Evolutionary conservation across 495 filamentous ascomycete species (phyloP).

Genomic region (Chaetomium tenue): DNA sequence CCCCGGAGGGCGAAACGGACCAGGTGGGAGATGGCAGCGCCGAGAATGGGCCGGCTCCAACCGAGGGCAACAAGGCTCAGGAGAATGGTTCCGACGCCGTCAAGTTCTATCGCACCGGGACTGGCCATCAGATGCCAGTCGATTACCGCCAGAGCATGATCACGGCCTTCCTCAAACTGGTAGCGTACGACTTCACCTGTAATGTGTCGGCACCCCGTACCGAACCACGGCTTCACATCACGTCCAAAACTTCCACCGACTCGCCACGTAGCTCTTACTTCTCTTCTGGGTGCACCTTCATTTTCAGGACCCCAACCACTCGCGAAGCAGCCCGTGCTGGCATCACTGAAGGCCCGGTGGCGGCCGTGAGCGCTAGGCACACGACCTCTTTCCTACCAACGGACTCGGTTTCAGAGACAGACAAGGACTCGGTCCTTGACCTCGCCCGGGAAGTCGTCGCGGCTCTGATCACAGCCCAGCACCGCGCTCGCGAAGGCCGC

Average conservation of each 20-base stretch:
- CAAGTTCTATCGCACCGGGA: conserved; percentile 50
- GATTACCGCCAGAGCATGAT: conserved; percentile 70
- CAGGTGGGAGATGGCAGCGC: conserved; percentile 27
- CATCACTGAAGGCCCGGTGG: conserved; percentile 74
- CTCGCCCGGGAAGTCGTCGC: conserved; percentile 70
- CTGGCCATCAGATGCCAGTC: conserved; percentile 71
- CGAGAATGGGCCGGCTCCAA: conserved; percentile 28
- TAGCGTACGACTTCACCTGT: conserved; percentile 76
- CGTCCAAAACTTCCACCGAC: conserved; percentile 51
- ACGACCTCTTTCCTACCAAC: conserved; percentile 49
- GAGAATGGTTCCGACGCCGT: conserved; percentile 15
- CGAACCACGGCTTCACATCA: conserved; percentile 61
- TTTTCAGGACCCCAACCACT: conserved; percentile 67
- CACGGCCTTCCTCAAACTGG: conserved; percentile 70
- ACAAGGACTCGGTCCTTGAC: conserved; percentile 59
- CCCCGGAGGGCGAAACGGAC: conserved; percentile 14
- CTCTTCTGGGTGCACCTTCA: conserved; percentile 52
- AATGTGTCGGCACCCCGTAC: conserved; percentile 61
- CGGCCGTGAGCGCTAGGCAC: conserved; percentile 56
- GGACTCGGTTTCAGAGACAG: conserved; percentile 14
- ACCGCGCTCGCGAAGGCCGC: conserved; percentile 70
- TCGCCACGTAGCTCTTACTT: conserved; percentile 49
- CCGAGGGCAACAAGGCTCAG: conserved; percentile 12
- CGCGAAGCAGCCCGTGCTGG: conserved; percentile 68
- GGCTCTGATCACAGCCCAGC: conserved; percentile 76